Evolutionary conservation across 176 grass and related monocot genomes (phyloP).

Genomic region (Areca catechu): DNA sequence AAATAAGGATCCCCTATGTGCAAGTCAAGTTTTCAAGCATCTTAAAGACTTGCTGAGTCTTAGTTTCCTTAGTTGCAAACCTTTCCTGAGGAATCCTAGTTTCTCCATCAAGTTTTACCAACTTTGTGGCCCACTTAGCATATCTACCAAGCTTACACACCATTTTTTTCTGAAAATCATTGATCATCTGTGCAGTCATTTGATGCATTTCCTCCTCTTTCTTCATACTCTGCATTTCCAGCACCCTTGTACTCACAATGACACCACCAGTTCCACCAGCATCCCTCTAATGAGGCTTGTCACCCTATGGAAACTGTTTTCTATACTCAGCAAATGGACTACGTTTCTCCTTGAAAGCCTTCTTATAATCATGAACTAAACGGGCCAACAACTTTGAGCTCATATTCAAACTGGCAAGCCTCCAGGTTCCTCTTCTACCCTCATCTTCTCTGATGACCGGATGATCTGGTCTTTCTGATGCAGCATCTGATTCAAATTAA

Average conservation of each 20-base stretch:
- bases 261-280: conserved; percentile 45
- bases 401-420: conserved; percentile 52
- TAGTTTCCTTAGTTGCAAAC: conserved; percentile 1
- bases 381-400: conserved; percentile 59
- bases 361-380: conserved; percentile 41
- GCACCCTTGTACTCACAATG: conserved; percentile 45
- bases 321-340: conserved; percentile 43
- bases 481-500: conserved; percentile 18
- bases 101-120: conserved; percentile 18
- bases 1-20: too few species aligned
- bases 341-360: conserved; percentile 38
- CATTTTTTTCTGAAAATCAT: conserved; percentile 34
- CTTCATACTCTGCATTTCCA: conserved; percentile 39
- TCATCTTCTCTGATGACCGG: conserved; percentile 34
- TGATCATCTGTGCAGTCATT: conserved; percentile 23
- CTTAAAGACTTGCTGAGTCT: too few species aligned
- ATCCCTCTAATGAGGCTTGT: conserved; percentile 37
- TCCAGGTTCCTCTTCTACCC: conserved; percentile 44
- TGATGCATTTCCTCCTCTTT: conserved; percentile 30
- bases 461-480: conserved; percentile 50
- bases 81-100: conserved; percentile 37
- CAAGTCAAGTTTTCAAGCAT: too few species aligned
- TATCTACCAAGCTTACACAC: conserved; percentile 20
- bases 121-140: not conserved
- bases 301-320: conserved; percentile 38